phyloP scores from a whole-genome alignment of 352 stramenopile species.

The Pythium folliculosum region DNA sequence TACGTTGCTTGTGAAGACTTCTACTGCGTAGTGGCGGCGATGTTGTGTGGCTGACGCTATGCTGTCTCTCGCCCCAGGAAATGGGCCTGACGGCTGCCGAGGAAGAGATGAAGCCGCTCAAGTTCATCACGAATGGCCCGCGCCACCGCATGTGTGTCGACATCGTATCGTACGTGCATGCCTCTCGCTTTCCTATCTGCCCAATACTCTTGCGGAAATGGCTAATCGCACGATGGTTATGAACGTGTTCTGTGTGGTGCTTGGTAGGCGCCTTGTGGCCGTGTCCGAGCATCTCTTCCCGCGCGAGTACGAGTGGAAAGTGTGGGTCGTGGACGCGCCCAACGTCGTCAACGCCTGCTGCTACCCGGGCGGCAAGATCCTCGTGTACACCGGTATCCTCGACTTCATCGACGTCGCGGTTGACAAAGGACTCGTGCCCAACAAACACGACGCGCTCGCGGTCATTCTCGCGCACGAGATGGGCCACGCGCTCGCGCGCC shows the following conservation, averaged over 20 bases:
- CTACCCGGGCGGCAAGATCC: slow-evolving; percentile 65
- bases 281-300: slow-evolving; percentile 74
- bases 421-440: slow-evolving; percentile 50
- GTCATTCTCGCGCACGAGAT: slow-evolving; percentile 72
- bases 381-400: slow-evolving; percentile 66
- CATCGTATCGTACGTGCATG: slow-evolving; percentile 60
- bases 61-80: slow-evolving; percentile 25
- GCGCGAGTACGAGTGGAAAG: slow-evolving; percentile 60
- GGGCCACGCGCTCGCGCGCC: slow-evolving; percentile 61
- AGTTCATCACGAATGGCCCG: slow-evolving; percentile 45
- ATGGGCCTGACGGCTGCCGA: slow-evolving; percentile 49
- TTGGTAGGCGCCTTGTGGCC: slow-evolving; percentile 49
- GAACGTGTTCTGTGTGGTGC: too few relatives aligned
- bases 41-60: background rate
- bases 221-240: too few relatives aligned
- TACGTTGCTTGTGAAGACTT: slow-evolving; percentile 26
- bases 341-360: slow-evolving; percentile 57
- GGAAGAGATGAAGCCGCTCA: slow-evolving; percentile 40
- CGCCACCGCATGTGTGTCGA: slow-evolving; percentile 58
- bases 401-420: slow-evolving; percentile 66
- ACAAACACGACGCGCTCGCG: slow-evolving; percentile 63
- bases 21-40: too few relatives aligned
- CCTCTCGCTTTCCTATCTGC: background rate
- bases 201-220: background rate
- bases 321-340: slow-evolving; percentile 59